Percentiles rank a stretch among this genome's conserved stretches.
Evolutionary conservation across 306 rosid species (phyloP).

Genomic region (Delonix regia): DNA sequence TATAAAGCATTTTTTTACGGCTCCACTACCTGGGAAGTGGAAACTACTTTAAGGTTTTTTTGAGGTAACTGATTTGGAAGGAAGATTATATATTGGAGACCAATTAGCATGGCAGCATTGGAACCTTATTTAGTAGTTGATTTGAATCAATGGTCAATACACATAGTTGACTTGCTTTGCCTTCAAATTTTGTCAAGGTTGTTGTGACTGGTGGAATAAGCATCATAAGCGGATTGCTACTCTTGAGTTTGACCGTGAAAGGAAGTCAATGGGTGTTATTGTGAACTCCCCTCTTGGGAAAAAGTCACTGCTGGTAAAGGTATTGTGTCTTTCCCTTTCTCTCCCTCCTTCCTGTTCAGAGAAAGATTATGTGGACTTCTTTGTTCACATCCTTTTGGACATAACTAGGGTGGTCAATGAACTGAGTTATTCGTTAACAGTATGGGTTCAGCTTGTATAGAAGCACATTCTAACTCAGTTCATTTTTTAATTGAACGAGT

Average conservation of each 20-base stretch:
- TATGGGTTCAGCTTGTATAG: background rate
- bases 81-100: background rate
- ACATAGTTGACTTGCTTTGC: background rate
- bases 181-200: constrained; percentile 36
- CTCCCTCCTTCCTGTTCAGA: background rate
- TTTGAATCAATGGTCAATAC: background rate
- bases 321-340: constrained; percentile 24
- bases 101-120: background rate
- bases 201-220: constrained; percentile 55
- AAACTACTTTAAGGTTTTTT: background rate
- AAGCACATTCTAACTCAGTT: background rate
- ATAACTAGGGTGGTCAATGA: background rate
- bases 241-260: constrained; percentile 73
- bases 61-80: background rate
- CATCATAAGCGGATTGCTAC: constrained; percentile 62
- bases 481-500: background rate
- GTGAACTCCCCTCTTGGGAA: constrained; percentile 50
- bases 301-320: constrained; percentile 66
- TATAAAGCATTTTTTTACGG: background rate
- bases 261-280: constrained; percentile 73
- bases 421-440: background rate
- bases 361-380: background rate
- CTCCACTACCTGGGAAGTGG: background rate
- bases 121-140: background rate
- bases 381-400: background rate